A percentile compares a stretch with the other conserved stretches of the same genome.
Evolutionary conservation across 148 eudicot species (phyloP).

Genomic region (Dysphania ambrosioides): DNA sequence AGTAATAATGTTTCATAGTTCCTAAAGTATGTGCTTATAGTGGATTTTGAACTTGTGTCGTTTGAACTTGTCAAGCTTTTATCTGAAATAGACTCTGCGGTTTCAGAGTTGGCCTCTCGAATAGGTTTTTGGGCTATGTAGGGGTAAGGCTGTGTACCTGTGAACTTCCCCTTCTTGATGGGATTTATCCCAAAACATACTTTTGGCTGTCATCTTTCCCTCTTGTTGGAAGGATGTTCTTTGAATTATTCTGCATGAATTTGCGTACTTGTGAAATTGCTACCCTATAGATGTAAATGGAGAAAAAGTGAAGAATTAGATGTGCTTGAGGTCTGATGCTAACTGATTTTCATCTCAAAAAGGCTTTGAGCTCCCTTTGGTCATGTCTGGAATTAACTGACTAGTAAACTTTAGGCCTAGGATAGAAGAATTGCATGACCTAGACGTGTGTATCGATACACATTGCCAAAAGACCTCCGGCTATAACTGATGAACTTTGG

Average conservation of each 20-base stretch:
- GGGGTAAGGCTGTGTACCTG: not conserved
- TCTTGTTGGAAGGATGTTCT: not conserved
- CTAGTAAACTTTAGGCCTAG: not conserved
- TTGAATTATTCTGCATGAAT: not conserved
- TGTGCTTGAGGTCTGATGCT: not conserved
- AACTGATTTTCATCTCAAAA: not conserved
- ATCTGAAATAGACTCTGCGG: not conserved
- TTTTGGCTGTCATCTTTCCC: not conserved
- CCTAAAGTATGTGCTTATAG: not conserved
- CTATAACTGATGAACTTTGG: not conserved
- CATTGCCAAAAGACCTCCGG: not conserved
- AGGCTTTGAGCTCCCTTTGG: not conserved
- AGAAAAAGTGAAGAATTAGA: not conserved
- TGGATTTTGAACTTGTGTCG: not conserved
- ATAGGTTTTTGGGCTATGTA: not conserved
- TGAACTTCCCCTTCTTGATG: not conserved
- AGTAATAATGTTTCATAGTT: slow-evolving; percentile 32
- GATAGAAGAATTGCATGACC: not conserved
- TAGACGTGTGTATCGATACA: not conserved
- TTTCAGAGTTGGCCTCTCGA: not conserved
- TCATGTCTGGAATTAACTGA: not conserved
- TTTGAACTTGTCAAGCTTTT: not conserved
- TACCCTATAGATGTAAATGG: not conserved
- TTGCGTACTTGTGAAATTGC: not conserved
- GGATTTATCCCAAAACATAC: not conserved